phyloP scores from a whole-genome alignment of 1,284 basidiomycete genomes.

The Naganishia sp. region DNA sequence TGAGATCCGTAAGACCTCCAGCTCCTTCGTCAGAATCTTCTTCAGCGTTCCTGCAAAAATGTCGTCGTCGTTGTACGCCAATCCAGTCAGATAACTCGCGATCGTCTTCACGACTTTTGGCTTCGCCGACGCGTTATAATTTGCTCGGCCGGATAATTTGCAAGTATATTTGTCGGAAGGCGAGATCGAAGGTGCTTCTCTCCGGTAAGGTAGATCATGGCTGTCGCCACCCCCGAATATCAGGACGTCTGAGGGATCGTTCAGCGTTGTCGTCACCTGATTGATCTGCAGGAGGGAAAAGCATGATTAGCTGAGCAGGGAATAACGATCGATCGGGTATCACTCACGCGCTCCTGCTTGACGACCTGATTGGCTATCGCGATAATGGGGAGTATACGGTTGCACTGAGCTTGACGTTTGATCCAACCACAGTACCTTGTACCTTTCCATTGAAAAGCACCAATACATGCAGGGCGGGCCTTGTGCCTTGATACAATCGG shows the following conservation, averaged over 20 bases:
- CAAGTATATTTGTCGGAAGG: background rate
- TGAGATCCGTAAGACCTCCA: background rate
- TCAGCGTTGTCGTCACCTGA: background rate
- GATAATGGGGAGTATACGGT: background rate
- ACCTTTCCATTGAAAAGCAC: slow-evolving; percentile 8
- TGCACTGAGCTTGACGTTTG: background rate
- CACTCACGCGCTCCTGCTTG: background rate
- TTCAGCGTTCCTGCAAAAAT: background rate
- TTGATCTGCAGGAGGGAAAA: background rate
- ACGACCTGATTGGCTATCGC: background rate
- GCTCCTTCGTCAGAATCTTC: background rate
- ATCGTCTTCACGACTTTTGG: background rate
- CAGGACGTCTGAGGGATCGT: too few relatives aligned
- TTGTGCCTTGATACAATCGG: background rate
- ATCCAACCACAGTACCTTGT: slow-evolving; percentile 4
- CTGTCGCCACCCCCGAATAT: too few relatives aligned
- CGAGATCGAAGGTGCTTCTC: too few relatives aligned
- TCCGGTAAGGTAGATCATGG: too few relatives aligned
- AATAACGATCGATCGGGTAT: too few relatives aligned
- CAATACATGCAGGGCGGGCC: background rate
- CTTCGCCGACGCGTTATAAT: background rate
- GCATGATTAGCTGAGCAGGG: too few relatives aligned
- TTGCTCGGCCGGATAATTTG: too few relatives aligned
- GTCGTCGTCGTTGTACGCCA: background rate
- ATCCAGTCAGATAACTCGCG: background rate